Evolutionary conservation across 169 alveolate genomes (phyloP).

Genomic region (Cryptosporidium tyzzeri): DNA sequence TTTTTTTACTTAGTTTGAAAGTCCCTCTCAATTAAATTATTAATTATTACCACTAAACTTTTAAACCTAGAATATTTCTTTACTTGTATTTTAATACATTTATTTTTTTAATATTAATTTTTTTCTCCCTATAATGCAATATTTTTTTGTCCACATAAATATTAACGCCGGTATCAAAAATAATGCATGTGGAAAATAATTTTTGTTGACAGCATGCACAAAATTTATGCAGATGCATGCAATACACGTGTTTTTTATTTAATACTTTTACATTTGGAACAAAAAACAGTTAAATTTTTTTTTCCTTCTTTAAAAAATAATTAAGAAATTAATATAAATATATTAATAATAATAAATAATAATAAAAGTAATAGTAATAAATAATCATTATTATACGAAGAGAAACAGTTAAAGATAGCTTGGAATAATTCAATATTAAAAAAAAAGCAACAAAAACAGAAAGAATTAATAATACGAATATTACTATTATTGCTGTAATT

Average conservation of each 20-base stretch:
- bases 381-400: background rate
- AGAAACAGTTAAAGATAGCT: background rate
- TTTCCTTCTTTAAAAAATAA: background rate
- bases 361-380: background rate
- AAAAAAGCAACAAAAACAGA: too few relatives aligned
- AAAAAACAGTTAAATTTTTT: background rate
- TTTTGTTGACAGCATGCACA: slow-evolving; percentile 31
- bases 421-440: background rate
- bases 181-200: slow-evolving; percentile 28
- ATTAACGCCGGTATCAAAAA: slow-evolving; percentile 49
- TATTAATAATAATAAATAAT: background rate
- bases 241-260: slow-evolving; percentile 32
- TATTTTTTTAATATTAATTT: background rate
- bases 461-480: too few relatives aligned
- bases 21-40: background rate
- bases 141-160: slow-evolving; percentile 22
- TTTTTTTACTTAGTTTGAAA: background rate
- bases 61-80: background rate
- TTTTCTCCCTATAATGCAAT: background rate
- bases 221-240: slow-evolving; percentile 20
- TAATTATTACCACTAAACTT: background rate
- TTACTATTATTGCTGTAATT: too few relatives aligned
- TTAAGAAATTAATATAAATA: background rate
- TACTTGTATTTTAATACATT: background rate
- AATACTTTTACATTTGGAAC: background rate